Evolutionary conservation across 768 basidiomycete genomes (phyloP), one percentile per base, ranked within the genome.

Genomic region (Auriscalpium microsporum): DNA sequence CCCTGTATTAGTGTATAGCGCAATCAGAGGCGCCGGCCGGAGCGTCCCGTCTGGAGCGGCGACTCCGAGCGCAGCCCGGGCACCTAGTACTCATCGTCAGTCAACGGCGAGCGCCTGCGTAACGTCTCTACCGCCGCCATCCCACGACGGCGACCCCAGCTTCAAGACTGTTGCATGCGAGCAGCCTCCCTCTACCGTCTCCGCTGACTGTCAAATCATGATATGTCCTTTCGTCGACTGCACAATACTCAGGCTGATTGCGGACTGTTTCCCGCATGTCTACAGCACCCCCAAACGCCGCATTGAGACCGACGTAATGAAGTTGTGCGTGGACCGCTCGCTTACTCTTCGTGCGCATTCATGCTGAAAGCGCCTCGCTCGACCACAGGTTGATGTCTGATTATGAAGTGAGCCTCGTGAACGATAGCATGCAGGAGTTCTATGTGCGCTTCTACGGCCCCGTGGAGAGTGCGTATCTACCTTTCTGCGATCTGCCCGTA

Each of bases 281-380:
- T 72, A 89, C 90, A 83, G 86, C 67, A 84, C 86, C 65, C 86
- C 90, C 59, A 96, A 90, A 72, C 88, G 95, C 58, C 87, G 95
- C 57, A 94, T 96, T 70, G 95, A 98, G 72, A 97, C 94, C 49
- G 96, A 99, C 77, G 95, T 99, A 52, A 96, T 97, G 95, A 98
- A 97, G 77, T 76, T 99, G 95, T 95, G 69, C 67, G 82, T 72
- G 7, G 34, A 4, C 45, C 16, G 21, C n/a, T 21, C 21, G 4
- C 21, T 19, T 19, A 5, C n/a, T 37, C 16, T 36, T 19, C n/a
- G 9, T 36, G n/a, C 10, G 38, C 46, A 35, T 34, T 3, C 42
- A 10, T 1, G 28, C 2, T n/a, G n/a, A 35, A 33, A n/a, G 8
- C 34, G 16, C 4, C n/a, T 14, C 10, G 33, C 23, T 37, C 7